These are phyloP conservation scores for Dissophora ornata DNA, from an alignment of 192 early-diverging fungal species.

Conservation along the genomic window DNA sequence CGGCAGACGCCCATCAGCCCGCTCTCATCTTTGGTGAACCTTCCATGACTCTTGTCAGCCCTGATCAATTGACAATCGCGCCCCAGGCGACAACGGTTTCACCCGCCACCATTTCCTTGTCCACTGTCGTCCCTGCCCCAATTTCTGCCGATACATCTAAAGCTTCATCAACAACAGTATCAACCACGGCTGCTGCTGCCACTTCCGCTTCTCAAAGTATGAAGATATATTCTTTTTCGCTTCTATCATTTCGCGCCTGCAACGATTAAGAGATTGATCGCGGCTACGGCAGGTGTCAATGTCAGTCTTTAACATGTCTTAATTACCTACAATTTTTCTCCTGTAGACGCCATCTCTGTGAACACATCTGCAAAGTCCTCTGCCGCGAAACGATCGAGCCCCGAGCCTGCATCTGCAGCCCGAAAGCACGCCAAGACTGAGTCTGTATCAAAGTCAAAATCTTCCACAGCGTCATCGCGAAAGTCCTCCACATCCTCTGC, in stretches of 20 bases:
- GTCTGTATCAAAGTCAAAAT: slow-evolving; percentile 45
- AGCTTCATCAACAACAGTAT: neutral
- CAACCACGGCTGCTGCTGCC: neutral
- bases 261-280: too few species aligned
- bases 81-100: slow-evolving; percentile 39
- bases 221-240: neutral
- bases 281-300: too few species aligned
- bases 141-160: neutral
- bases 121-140: slow-evolving; percentile 1
- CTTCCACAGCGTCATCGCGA: slow-evolving; percentile 16
- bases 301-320: neutral
- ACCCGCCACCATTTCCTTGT: slow-evolving; percentile 3
- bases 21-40: slow-evolving; percentile 3
- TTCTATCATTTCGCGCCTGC: too few species aligned
- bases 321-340: neutral
- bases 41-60: slow-evolving; percentile 16
- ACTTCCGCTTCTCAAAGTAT: slow-evolving; percentile 10
- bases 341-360: neutral
- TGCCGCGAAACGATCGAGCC: slow-evolving; percentile 33
- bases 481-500: slow-evolving; percentile 30
- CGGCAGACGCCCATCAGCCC: slow-evolving; percentile 7
- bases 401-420: slow-evolving; percentile 21
- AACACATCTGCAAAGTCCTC: slow-evolving; percentile 2
- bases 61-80: slow-evolving; percentile 43
- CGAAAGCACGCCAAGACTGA: slow-evolving; percentile 55